Evolutionary conservation across 331 rosid species (phyloP).

Genomic region (Quercus tomentella): DNA sequence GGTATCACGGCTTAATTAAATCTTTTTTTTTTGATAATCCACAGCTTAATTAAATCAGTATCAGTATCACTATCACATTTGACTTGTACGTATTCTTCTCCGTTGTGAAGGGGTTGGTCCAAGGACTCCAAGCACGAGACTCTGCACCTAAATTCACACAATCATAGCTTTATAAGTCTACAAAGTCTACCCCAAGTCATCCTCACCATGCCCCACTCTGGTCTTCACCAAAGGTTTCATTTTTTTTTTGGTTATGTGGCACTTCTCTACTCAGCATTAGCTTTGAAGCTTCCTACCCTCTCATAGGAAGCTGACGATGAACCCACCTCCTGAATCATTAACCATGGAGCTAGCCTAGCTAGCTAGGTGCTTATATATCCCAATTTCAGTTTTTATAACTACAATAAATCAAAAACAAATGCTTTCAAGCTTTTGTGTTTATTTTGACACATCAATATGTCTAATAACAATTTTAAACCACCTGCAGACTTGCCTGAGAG

Average conservation of each 20-base stretch:
- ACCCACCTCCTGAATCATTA: constrained; percentile 29
- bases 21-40: too few species aligned
- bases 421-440: not conserved
- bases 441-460: constrained; percentile 30
- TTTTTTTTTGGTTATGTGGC: constrained; percentile 20
- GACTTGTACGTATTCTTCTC: constrained; percentile 27
- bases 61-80: constrained; percentile 19
- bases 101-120: constrained; percentile 34
- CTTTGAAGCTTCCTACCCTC: constrained; percentile 57
- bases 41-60: not conserved
- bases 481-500: constrained; percentile 25
- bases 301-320: constrained; percentile 55
- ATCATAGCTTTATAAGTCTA: not conserved
- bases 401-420: not conserved
- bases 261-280: constrained; percentile 22
- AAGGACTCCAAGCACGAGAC: constrained; percentile 44
- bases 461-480: constrained; percentile 23
- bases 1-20: not conserved
- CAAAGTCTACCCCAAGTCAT: constrained; percentile 57
- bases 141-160: not conserved
- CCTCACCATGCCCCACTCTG: constrained; percentile 37
- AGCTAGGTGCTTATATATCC: not conserved
- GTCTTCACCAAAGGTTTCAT: not conserved
- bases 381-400: not conserved
- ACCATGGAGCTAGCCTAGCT: too few species aligned